Evolutionary conservation across 108 stramenopile genomes (phyloP).

Genomic region (Cyclostephanos tholiformis): DNA sequence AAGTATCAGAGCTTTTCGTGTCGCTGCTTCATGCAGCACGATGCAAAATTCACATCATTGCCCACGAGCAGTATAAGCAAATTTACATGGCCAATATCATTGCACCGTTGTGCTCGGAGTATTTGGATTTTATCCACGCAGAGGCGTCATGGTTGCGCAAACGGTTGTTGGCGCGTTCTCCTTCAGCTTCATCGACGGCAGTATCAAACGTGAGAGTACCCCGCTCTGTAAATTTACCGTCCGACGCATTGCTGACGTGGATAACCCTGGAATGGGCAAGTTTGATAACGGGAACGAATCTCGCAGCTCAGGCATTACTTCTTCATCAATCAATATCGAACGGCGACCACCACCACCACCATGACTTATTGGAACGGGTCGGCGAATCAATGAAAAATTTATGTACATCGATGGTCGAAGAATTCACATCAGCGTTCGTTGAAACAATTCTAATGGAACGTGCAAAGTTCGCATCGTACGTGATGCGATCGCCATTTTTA

Average conservation of each 20-base stretch:
- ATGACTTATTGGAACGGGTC: constrained; percentile 64
- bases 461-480: constrained; percentile 73
- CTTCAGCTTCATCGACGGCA: background rate
- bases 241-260: constrained; percentile 37
- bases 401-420: constrained; percentile 67
- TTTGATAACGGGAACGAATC: constrained; percentile 68
- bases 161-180: constrained; percentile 25
- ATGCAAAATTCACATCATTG: constrained; percentile 61
- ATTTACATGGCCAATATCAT: constrained; percentile 63
- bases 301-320: constrained; percentile 49
- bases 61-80: constrained; percentile 34
- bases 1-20: constrained; percentile 71
- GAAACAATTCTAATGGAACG: constrained; percentile 77
- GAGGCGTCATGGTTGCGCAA: constrained; percentile 59
- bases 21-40: constrained; percentile 67
- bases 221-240: constrained; percentile 16
- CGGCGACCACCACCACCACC: background rate
- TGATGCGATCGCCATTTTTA: constrained; percentile 72
- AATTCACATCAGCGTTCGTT: constrained; percentile 63
- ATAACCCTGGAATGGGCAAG: constrained; percentile 71
- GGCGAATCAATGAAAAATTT: constrained; percentile 64
- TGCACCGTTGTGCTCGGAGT: constrained; percentile 68
- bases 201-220: constrained; percentile 21
- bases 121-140: constrained; percentile 72
- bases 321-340: constrained; percentile 14